These are phyloP conservation scores for Cladorrhinum sp. DNA, from an alignment of 2,329 filamentous ascomycete species.

Conservation along the genomic window DNA sequence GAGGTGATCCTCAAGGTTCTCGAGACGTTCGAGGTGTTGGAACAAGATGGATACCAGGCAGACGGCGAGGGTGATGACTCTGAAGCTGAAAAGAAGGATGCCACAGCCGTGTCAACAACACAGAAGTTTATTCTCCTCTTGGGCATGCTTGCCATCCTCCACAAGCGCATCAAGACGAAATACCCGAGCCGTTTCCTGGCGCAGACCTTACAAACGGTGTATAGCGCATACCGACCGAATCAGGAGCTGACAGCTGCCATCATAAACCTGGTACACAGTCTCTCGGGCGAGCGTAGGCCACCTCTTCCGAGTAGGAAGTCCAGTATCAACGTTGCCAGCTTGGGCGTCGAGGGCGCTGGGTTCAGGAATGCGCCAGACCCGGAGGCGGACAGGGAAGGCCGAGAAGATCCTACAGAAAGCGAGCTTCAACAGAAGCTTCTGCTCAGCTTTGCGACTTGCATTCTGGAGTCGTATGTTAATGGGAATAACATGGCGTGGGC, in stretches of 20 bases:
- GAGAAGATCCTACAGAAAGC: slow-evolving; percentile 53
- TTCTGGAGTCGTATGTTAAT: slow-evolving; percentile 71
- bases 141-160: slow-evolving; percentile 68
- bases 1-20: slow-evolving; percentile 80
- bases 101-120: slow-evolving; percentile 26
- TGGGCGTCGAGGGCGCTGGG: slow-evolving; percentile 52
- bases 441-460: slow-evolving; percentile 73
- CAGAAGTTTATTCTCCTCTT: slow-evolving; percentile 66
- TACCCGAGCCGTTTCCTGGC: slow-evolving; percentile 76
- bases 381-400: slow-evolving; percentile 56
- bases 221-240: slow-evolving; percentile 61
- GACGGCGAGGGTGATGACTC: slow-evolving; percentile 24
- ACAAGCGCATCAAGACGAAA: slow-evolving; percentile 72
- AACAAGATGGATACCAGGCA: slow-evolving; percentile 32
- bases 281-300: slow-evolving; percentile 66
- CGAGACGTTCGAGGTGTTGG: slow-evolving; percentile 62
- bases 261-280: slow-evolving; percentile 66
- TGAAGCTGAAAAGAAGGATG: slow-evolving; percentile 13
- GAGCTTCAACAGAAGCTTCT: slow-evolving; percentile 63
- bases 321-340: slow-evolving; percentile 54
- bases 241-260: slow-evolving; percentile 68
- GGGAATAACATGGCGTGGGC: slow-evolving; percentile 59
- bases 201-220: slow-evolving; percentile 69
- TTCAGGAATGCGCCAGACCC: slow-evolving; percentile 59
- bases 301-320: slow-evolving; percentile 57